Base-by-base conservation (phyloP, 2,329 filamentous ascomycete species). In the Xylaria multiplex region DNA sequence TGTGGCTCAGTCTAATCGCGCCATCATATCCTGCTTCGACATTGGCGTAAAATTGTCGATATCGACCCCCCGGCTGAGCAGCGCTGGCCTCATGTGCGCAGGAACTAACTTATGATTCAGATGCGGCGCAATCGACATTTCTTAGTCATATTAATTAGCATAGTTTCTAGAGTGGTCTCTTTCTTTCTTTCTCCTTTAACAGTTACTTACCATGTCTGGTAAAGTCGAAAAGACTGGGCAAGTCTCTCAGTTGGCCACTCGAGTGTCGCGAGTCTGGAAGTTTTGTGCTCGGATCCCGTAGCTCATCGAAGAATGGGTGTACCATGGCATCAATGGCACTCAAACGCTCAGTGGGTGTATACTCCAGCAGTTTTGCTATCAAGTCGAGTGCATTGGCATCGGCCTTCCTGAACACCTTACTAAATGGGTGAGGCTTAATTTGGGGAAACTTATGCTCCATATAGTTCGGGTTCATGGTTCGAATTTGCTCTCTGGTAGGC, bases 361-460 rank as follows among this genome's bases (percentile, higher is more conserved):
- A 99, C 82, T 99, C 96, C 65, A 99, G 86, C 64, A 99, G 85
- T 69, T 91, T 91, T 60, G 93, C 96, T 78, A 99, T 98, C 74
- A 99, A 84, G 77, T 98, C 94, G 76, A 99, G 96, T 45, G 96
- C 95, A 76, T 93, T 94, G 37, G 89, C 86, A 72, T 97, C 93
- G 63, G 96, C 96, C 87, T 96, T 97, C 73, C 96, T 91, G 88
- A 99, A 98, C 62, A 99, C 96, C 88, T 98, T 98, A 83, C 92
- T 96, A 86, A 99, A 99, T 32, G 96, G 96, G 77, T 99, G 96
- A 65, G 96, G 96, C 85, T 99, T 99, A 84, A 99, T 99, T 81
- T 99, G 96, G 54, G 96, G 96, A 82, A 99, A 99, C 84, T 98
- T 98, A 84, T 99, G 96, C 83, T 99, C 96, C 96, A 99, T 99